Conservation (phyloP, 2,329 filamentous ascomycete genomes). For the Cadophora luteo-olivacea region DNA sequence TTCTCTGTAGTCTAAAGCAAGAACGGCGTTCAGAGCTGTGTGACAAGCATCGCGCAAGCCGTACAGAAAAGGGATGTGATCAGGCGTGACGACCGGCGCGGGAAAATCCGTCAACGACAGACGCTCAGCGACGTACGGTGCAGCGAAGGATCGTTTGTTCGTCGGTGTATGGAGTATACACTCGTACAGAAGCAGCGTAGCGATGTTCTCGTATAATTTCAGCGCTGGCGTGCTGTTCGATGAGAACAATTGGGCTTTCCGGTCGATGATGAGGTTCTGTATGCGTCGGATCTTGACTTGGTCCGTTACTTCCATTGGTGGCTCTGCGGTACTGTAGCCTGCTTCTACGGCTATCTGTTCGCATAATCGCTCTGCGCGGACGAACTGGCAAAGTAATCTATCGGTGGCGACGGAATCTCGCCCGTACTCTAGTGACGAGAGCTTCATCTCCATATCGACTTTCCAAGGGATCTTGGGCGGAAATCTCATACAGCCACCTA, state of each 20-base stretch:
- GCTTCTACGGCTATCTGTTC: slow-evolving; percentile 19
- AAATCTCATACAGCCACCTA: slow-evolving; percentile 15
- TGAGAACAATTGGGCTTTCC: slow-evolving; percentile 23
- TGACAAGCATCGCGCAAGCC: slow-evolving; percentile 19
- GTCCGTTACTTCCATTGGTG: slow-evolving; percentile 14
- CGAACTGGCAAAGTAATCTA: slow-evolving; percentile 20
- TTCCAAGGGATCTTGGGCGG: slow-evolving; percentile 13
- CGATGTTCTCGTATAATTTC: slow-evolving; percentile 18
- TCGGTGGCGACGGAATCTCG: slow-evolving; percentile 13
- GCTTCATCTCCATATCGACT: slow-evolving; percentile 17
- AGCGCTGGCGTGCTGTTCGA: slow-evolving; percentile 2
- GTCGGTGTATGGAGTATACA: slow-evolving; percentile 25
- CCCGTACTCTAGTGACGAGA: slow-evolving; percentile 21
- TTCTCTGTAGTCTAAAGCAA: neutral
- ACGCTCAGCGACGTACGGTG: slow-evolving; percentile 21
- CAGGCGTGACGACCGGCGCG: slow-evolving; percentile 14
- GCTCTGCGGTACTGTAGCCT: neutral
- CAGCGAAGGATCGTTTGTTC: slow-evolving; percentile 22
- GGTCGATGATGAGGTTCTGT: slow-evolving; percentile 22
- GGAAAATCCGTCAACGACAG: slow-evolving; percentile 23
- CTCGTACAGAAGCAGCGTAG: slow-evolving; percentile 15
- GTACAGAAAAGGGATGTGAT: slow-evolving; percentile 19
- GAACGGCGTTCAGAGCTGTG: neutral
- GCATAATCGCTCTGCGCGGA: slow-evolving; percentile 19
- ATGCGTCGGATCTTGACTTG: slow-evolving; percentile 12